phyloP scores from a whole-genome alignment of 106 monocot genomes.

The Dendrobium chrysotoxum region DNA sequence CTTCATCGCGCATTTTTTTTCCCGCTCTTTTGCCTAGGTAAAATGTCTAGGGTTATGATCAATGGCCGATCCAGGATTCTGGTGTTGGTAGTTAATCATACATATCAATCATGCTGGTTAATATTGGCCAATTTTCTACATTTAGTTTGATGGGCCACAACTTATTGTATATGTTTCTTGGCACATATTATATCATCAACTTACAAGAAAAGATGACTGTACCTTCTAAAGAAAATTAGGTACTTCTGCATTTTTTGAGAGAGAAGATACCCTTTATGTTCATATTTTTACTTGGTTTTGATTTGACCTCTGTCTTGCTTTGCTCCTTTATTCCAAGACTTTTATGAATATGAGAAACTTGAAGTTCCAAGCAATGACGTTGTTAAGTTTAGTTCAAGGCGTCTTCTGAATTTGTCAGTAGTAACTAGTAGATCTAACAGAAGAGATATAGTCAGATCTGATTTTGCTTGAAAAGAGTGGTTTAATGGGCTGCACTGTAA shows the following conservation, averaged over 20 bases:
- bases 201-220: too few species aligned
- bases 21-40: neutral
- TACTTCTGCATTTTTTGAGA: neutral
- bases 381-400: neutral
- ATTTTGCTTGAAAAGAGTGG: neutral
- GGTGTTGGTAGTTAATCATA: too few species aligned
- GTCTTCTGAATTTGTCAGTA: neutral
- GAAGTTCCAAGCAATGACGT: neutral
- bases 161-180: too few species aligned
- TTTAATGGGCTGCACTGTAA: neutral
- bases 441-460: neutral
- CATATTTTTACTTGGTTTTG: neutral
- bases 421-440: neutral
- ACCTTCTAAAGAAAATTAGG: neutral
- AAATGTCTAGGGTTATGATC: neutral
- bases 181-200: too few species aligned
- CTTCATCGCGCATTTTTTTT: neutral
- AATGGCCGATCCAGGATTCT: too few species aligned
- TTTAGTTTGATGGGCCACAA: too few species aligned
- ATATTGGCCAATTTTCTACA: too few species aligned
- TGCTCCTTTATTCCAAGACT: neutral
- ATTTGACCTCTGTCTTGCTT: neutral
- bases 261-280: neutral
- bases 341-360: neutral
- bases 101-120: too few species aligned